Percentiles rank a stretch among this genome's conserved stretches.
These are phyloP conservation scores for Fomitopsis palustris DNA, from an alignment of 1,284 basidiomycete species.

Conservation along the genomic window DNA sequence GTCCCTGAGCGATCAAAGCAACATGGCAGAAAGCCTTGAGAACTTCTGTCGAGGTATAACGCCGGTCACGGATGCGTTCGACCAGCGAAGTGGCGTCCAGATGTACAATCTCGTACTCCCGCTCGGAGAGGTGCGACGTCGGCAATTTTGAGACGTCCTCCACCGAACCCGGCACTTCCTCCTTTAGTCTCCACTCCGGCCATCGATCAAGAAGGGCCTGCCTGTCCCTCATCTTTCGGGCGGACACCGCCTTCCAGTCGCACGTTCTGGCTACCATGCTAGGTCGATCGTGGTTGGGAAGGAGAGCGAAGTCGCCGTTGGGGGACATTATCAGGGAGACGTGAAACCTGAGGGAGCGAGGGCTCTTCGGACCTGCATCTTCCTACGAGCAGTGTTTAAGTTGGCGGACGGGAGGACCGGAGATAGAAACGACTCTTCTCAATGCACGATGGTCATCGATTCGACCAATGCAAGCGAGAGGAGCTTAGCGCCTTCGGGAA, in stretches of 20 bases:
- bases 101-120: conserved; percentile 32
- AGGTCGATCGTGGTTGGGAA: conserved; percentile 6
- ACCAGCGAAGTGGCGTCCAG: conserved; percentile 33
- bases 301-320: conserved; percentile 15
- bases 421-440: conserved; percentile 16
- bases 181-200: conserved; percentile 30
- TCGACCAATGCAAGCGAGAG: neutral
- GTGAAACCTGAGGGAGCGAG: neutral
- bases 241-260: conserved; percentile 21
- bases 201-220: conserved; percentile 25
- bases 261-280: neutral
- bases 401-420: conserved; percentile 18
- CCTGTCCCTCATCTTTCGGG: conserved; percentile 28
- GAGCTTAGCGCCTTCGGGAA: conserved; percentile 3
- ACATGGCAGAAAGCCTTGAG: conserved; percentile 32
- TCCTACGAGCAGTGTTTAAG: conserved; percentile 5
- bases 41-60: conserved; percentile 33
- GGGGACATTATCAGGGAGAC: conserved; percentile 14
- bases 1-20: conserved; percentile 32
- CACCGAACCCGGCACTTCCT: conserved; percentile 15
- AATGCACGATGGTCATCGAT: conserved; percentile 1
- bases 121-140: conserved; percentile 25
- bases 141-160: conserved; percentile 31
- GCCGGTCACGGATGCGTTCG: conserved; percentile 23
- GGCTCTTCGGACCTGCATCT: conserved; percentile 1